Evolutionary conservation across 352 stramenopile genomes (phyloP), one percentile per base, ranked within the genome.

Genomic region (Lagenidium sp.): DNA sequence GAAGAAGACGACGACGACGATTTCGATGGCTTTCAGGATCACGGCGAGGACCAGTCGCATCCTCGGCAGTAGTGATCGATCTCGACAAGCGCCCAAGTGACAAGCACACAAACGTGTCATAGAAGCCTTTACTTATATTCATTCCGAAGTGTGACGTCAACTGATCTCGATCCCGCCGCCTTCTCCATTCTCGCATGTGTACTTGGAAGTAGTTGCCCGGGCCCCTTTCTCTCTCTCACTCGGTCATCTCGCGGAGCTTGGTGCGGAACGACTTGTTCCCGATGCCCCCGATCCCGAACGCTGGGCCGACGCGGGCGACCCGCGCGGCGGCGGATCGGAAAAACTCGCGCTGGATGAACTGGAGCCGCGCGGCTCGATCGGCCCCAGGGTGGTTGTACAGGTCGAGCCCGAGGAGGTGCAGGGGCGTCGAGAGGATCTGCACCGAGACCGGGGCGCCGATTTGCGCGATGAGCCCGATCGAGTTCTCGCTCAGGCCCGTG

Each of bases 251-350:
- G 32, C 52, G 52, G 29, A 60, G 35, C 25, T 45, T 38, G 6
- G 24, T 38, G 39, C 52, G 44, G 40, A 53, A 41, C 28, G 39
- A 26, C 8, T 25, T 84, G 59, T 85, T 85, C 20, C 70, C 66
- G 28, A 85, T 66, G 23, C 71, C 70, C n/a, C 71, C 71, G 55
- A 85, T 62, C 4, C 71, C 71, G 60, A 81, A 85, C 22, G 71
- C 71, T 32, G 71, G 71, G 16, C 64, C 65, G 36, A 85, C 72
- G 11, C 71, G 66, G 8, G 53, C 67, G 31, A 85, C 68, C 15
- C 71, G 56, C 4, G 66, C 66, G 11, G 57, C 26, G 11, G 69
- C 57, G 10, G 68, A 81, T 18, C 56, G 61, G 32, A 67, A 29
- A 38, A 78, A 77, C 44, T 76, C 65, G 12, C 53, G 49, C 12